Conservation (phyloP, 768 basidiomycete species). For the Tulasnella sp. region DNA sequence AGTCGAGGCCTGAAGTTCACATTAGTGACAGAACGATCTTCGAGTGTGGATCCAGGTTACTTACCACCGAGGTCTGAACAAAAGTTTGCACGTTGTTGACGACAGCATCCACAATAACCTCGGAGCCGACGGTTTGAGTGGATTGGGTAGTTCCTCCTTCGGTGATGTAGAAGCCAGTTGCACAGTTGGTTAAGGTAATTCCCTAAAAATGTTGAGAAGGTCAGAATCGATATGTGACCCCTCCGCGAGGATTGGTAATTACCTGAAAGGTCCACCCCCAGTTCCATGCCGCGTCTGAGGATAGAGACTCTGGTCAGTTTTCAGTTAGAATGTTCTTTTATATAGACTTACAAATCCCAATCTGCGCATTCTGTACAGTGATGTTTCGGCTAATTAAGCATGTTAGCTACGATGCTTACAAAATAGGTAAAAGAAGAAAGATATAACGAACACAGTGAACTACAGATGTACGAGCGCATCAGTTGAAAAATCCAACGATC, state of each 20-base stretch:
- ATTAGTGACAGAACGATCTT: not conserved
- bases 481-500: too few species aligned
- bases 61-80: slow-evolving; percentile 43
- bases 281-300: slow-evolving; percentile 7
- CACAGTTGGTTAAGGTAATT: slow-evolving; percentile 37
- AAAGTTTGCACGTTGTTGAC: slow-evolving; percentile 53
- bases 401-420: too few species aligned
- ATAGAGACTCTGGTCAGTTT: too few species aligned
- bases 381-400: too few species aligned
- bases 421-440: too few species aligned
- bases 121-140: slow-evolving; percentile 44
- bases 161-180: slow-evolving; percentile 7
- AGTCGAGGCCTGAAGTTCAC: not conserved
- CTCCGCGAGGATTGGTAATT: too few species aligned
- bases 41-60: slow-evolving; percentile 25
- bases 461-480: too few species aligned
- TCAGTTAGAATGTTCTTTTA: slow-evolving; percentile 38
- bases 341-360: slow-evolving; percentile 47
- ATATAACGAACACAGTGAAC: too few species aligned
- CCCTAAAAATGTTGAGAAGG: too few species aligned
- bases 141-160: not conserved
- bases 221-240: too few species aligned
- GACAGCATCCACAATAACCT: slow-evolving; percentile 53
- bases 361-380: too few species aligned
- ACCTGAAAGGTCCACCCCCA: slow-evolving; percentile 45